A percentile compares a stretch with the other conserved stretches of the same genome.
Conservation (phyloP, 768 basidiomycete genomes). For the Suillus variegatus region DNA sequence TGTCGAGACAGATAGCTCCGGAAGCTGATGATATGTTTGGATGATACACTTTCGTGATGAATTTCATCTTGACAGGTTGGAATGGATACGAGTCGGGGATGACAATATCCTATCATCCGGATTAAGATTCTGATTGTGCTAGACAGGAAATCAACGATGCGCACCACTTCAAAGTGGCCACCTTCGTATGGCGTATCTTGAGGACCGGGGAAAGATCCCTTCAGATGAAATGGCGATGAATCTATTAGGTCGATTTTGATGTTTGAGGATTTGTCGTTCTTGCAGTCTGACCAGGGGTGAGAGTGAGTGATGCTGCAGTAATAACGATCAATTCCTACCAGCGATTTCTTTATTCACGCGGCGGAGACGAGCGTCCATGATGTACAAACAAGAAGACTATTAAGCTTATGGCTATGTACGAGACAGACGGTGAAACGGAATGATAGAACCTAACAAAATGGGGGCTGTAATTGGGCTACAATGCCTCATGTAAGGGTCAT, state of each 20-base stretch:
- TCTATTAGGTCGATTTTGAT: slow-evolving; percentile 88
- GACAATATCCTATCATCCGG: slow-evolving; percentile 70
- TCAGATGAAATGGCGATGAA: slow-evolving; percentile 88
- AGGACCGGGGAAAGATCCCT: slow-evolving; percentile 89
- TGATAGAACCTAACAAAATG: neutral
- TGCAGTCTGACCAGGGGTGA: slow-evolving; percentile 66
- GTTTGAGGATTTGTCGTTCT: slow-evolving; percentile 89
- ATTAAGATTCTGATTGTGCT: slow-evolving; percentile 9
- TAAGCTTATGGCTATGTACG: neutral
- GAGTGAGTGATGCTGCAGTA: slow-evolving; percentile 2
- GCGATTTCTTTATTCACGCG: slow-evolving; percentile 94
- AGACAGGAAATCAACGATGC: slow-evolving; percentile 32
- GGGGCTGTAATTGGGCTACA: too few relatives aligned
- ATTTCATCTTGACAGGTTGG: slow-evolving; percentile 98
- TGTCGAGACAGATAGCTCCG: slow-evolving; percentile 93
- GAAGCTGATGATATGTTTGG: slow-evolving; percentile 94
- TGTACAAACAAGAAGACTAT: slow-evolving; percentile 5
- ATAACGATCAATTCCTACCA: slow-evolving; percentile 44
- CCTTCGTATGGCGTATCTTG: slow-evolving; percentile 93
- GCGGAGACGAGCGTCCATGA: slow-evolving; percentile 86
- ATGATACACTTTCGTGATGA: slow-evolving; percentile 95
- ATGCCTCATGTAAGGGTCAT: slow-evolving; percentile 11
- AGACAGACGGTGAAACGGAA: neutral
- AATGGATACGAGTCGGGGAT: slow-evolving; percentile 92
- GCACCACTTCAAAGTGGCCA: slow-evolving; percentile 87